A percentile compares a stretch with the other conserved stretches of the same genome.
These are phyloP conservation scores for Mortierella sp. DNA, from an alignment of 371 early-diverging fungal genomes.

Conservation along the genomic window DNA sequence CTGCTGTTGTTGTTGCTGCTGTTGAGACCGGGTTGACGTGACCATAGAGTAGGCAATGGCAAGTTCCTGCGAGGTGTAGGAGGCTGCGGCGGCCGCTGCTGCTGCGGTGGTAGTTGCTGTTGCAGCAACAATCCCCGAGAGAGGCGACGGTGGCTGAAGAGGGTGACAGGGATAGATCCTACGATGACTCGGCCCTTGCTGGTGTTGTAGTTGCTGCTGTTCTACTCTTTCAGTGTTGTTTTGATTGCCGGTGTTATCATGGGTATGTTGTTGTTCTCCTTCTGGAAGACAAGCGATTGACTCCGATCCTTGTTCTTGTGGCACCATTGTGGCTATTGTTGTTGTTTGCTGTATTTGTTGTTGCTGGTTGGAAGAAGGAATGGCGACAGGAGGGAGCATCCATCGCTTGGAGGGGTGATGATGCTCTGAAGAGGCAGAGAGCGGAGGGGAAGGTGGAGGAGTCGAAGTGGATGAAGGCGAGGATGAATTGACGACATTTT, in stretches of 20 bases:
- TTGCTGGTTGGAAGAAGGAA: background rate
- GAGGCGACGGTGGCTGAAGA: constrained; percentile 8
- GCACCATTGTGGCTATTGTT: background rate
- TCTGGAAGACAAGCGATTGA: background rate
- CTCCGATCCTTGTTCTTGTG: background rate
- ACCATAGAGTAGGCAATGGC: constrained; percentile 50
- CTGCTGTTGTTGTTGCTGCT: constrained; percentile 10
- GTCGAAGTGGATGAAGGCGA: constrained; percentile 17
- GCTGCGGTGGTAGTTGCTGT: constrained; percentile 15
- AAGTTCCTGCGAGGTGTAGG: constrained; percentile 39
- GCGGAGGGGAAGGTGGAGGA: constrained; percentile 28
- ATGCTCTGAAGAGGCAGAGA: constrained; percentile 13
- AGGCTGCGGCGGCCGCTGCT: constrained; percentile 19
- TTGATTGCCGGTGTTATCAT: background rate
- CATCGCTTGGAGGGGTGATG: background rate
- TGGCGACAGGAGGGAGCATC: background rate
- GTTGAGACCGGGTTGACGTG: constrained; percentile 18
- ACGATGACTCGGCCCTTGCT: background rate
- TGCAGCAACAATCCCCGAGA: background rate
- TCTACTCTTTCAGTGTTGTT: background rate
- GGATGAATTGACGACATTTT: background rate
- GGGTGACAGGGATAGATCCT: background rate
- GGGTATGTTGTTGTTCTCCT: background rate
- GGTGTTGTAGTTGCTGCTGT: background rate
- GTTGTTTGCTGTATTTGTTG: background rate